Percentiles rank a stretch among this genome's conserved stretches.
Evolutionary conservation across 2,329 filamentous ascomycete species (phyloP).

Genomic region (Trichoderma semiorbis): DNA sequence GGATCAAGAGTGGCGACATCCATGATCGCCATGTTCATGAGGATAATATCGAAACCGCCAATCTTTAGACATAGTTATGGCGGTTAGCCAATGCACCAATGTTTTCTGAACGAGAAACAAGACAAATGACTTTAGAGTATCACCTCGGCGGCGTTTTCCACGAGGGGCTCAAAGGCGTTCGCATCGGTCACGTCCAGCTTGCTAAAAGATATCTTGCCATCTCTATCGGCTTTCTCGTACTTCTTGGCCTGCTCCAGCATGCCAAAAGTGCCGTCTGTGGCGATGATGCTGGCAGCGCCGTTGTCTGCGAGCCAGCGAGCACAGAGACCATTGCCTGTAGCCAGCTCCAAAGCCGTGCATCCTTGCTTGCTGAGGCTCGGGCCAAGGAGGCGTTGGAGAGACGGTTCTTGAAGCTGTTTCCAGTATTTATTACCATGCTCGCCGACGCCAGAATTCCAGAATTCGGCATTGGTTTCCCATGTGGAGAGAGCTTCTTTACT

Average conservation of each 20-base stretch:
- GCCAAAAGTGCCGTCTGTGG: constrained; percentile 41
- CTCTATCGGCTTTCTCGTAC: not conserved
- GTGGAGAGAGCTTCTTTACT: constrained; percentile 26
- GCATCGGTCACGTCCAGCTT: constrained; percentile 39
- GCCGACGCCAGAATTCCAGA: constrained; percentile 42
- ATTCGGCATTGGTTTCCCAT: constrained; percentile 42
- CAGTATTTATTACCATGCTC: constrained; percentile 44
- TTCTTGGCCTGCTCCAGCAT: constrained; percentile 39
- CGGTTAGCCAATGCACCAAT: not conserved
- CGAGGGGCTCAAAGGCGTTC: constrained; percentile 17
- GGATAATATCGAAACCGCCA: constrained; percentile 40
- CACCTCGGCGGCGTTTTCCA: constrained; percentile 17
- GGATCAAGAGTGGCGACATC: constrained; percentile 43
- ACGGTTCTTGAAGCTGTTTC: constrained; percentile 40
- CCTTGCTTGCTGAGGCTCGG: constrained; percentile 21
- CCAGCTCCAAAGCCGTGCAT: constrained; percentile 43
- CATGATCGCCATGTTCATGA: constrained; percentile 50
- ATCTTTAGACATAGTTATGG: constrained; percentile 20
- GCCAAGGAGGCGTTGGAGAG: constrained; percentile 35
- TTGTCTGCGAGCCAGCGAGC: constrained; percentile 41
- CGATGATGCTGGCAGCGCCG: constrained; percentile 37
- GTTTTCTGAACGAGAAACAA: not conserved
- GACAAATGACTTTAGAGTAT: not conserved
- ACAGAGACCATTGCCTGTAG: constrained; percentile 48
- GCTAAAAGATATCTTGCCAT: constrained; percentile 29